These are phyloP conservation scores for Phytophthora rubi DNA, from an alignment of 352 stramenopile species.

Conservation along the genomic window DNA sequence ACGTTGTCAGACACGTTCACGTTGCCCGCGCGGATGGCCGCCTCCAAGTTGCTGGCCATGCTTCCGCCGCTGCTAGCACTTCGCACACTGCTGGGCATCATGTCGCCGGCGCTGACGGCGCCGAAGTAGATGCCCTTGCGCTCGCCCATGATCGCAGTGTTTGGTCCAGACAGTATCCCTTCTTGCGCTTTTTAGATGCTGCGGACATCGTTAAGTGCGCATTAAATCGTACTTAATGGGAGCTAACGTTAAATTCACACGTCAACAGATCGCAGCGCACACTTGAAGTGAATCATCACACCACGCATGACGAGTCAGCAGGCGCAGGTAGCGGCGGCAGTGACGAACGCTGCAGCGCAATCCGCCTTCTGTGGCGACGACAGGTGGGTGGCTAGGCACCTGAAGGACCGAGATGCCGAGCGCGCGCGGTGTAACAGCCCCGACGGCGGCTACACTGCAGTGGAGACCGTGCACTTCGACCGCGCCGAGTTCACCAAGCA, in stretches of 20 bases:
- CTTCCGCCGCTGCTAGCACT: conserved; percentile 1
- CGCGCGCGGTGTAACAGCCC: conserved; percentile 33
- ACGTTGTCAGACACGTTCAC: conserved; percentile 80
- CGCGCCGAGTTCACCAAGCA: conserved; percentile 60
- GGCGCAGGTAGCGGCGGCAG: background rate
- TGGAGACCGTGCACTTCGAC: conserved; percentile 62
- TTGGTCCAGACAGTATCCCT: conserved; percentile 1
- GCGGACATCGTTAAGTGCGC: conserved; percentile 4
- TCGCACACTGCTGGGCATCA: conserved; percentile 56
- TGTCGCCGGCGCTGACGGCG: conserved; percentile 53
- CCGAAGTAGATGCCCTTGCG: conserved; percentile 88
- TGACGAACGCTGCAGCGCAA: background rate
- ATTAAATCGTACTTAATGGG: no score
- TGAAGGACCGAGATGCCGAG: conserved; percentile 49
- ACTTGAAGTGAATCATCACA: conserved; percentile 12
- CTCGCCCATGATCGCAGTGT: conserved; percentile 51
- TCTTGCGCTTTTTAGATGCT: background rate
- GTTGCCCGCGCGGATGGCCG: conserved; percentile 79
- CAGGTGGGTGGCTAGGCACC: conserved; percentile 57
- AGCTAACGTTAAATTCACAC: conserved; percentile 1
- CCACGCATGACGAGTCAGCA: conserved; percentile 7
- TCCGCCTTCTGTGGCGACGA: conserved; percentile 56
- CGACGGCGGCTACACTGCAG: conserved; percentile 34
- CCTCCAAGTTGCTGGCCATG: conserved; percentile 56
- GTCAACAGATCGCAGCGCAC: conserved; percentile 16